A percentile compares a stretch with the other conserved stretches of the same genome.
These are phyloP conservation scores for Vigna mungo DNA, from an alignment of 306 rosid genomes.

Conservation along the genomic window DNA sequence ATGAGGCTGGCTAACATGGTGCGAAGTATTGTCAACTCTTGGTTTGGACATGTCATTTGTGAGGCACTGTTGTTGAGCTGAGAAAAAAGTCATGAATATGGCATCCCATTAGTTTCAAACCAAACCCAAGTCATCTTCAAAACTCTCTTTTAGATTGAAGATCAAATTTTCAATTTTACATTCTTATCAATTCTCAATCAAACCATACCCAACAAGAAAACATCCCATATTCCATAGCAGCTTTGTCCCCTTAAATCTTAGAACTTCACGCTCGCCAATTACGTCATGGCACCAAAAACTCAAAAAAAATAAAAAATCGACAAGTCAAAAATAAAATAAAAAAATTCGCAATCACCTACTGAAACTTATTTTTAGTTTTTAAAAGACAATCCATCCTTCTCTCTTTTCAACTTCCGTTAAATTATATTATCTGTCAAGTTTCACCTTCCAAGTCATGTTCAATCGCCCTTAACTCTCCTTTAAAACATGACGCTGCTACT, in stretches of 20 bases:
- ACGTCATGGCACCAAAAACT: not conserved
- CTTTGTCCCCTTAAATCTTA: not conserved
- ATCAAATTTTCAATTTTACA: not conserved
- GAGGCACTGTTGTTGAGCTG: not conserved
- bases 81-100: slow-evolving; percentile 4
- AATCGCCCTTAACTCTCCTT: slow-evolving; percentile 38
- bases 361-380: no score
- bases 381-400: not conserved
- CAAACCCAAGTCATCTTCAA: slow-evolving; percentile 17
- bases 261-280: not conserved
- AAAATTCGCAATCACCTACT: not conserved
- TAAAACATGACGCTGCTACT: slow-evolving; percentile 35
- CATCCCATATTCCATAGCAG: slow-evolving; percentile 1
- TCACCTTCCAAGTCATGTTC: not conserved
- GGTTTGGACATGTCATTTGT: slow-evolving; percentile 19
- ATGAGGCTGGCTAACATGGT: not conserved
- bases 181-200: not conserved
- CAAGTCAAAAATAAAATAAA: not conserved
- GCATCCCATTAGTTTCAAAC: slow-evolving; percentile 26
- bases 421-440: not conserved
- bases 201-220: slow-evolving; percentile 22
- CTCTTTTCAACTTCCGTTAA: not conserved
- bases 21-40: slow-evolving; percentile 30
- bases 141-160: slow-evolving; percentile 16
- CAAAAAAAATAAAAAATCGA: not conserved